phyloP scores from a whole-genome alignment of 495 filamentous ascomycete species.

The Entonaema liquescens region DNA sequence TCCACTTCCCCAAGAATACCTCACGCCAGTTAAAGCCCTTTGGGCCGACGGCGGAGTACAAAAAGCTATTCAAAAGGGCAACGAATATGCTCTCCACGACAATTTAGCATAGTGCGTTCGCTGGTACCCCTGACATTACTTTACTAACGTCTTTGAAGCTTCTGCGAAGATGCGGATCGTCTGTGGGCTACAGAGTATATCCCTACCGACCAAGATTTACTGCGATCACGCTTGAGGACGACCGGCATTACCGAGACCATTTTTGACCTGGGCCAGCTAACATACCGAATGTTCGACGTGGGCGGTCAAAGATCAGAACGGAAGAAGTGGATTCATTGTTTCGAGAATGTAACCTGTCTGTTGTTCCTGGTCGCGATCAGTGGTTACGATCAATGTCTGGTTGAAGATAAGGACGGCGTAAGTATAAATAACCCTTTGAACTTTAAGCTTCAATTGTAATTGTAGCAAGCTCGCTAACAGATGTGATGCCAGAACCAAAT shows the following conservation, averaged over 20 bases:
- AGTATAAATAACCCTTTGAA: constrained; percentile 47
- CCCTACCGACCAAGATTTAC: constrained; percentile 95
- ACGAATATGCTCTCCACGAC: constrained; percentile 96
- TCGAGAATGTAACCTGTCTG: constrained; percentile 93
- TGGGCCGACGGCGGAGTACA: constrained; percentile 89
- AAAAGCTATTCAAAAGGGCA: constrained; percentile 84
- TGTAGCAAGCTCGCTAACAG: constrained; percentile 26
- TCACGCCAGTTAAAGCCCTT: constrained; percentile 80
- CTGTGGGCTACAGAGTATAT: constrained; percentile 87
- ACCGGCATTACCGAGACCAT: constrained; percentile 97
- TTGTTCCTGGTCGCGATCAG: constrained; percentile 96
- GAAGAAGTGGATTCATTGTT: constrained; percentile 99
- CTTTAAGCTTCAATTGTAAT: background rate
- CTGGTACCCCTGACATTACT: background rate
- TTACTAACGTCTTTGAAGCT: constrained; percentile 63
- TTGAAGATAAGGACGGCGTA: constrained; percentile 97
- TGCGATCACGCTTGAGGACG: constrained; percentile 90
- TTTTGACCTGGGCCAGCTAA: constrained; percentile 93
- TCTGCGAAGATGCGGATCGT: constrained; percentile 88
- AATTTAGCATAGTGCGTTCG: constrained; percentile 87
- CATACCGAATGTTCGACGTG: constrained; percentile 99
- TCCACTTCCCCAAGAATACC: constrained; percentile 72
- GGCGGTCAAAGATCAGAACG: constrained; percentile 96
- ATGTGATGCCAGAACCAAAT: constrained; percentile 87
- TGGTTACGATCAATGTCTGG: constrained; percentile 95